Base-by-base conservation (phyloP, 2,329 filamentous ascomycete species). In the Aspergillus fumigatus region DNA sequence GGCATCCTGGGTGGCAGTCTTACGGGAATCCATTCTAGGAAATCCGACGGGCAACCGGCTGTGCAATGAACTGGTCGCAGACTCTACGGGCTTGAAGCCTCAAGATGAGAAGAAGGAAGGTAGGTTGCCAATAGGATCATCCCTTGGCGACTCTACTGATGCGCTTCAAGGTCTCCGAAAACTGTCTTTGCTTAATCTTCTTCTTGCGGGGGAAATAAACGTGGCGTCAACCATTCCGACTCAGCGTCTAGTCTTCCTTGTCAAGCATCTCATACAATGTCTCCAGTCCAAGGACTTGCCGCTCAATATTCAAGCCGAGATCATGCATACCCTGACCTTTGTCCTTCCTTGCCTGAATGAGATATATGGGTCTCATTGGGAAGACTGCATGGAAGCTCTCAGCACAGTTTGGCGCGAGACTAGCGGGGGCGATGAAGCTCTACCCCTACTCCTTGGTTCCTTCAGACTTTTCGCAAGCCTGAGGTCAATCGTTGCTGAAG, bases 281-380 rank as follows among this genome's bases (percentile, higher is more conserved):
- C 76, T 92, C 0, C 82, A 87, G 14, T 78, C 86, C 65, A 79
- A 79, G 58, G 67, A 90, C 53, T 76, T 83, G 71, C 61, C 62
- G 29, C 55, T 67, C 11, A 66, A 62, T 8, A 52, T 75, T 43
- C 69, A 66, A 55, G 67, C 75, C 1, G 76, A 79, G 59, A 70
- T 73, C 1, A 61, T 77, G 45, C 75, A 74, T 57, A 70, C 76
- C 5, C 65, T 87, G 50, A 69, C 73, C 1, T 74, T 78, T 3
- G 76, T 96, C 3, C 73, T 97, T 0, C 89, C 90, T 1, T 83
- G 82, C 43, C 87, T 97, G 64, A 83, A 85, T 57, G 88, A 92
- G 49, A 85, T 96, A 1, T 97, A 96, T 65, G 94, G 93, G 0
- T 84, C 89, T 0, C 90, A 96, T 68, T 99, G 94, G 94, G 82